Percentiles rank a stretch among this genome's conserved stretches.
phyloP scores from a whole-genome alignment of 2,329 filamentous ascomycete species.

The Chaetomiaceae sp. region DNA sequence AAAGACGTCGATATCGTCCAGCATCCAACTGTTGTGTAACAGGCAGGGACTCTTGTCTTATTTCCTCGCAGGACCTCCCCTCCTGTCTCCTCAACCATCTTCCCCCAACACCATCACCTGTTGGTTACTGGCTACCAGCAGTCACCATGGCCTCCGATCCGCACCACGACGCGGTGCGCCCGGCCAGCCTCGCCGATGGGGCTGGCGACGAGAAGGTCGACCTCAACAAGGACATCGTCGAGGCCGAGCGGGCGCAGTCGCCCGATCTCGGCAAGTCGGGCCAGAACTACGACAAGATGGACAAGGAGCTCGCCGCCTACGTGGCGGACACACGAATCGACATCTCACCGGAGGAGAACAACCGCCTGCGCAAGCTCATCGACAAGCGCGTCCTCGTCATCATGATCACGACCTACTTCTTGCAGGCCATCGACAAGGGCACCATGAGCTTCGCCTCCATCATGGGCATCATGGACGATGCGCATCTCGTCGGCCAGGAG shows the following conservation, averaged over 20 bases:
- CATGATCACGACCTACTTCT: constrained; percentile 71
- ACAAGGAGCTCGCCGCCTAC: constrained; percentile 69
- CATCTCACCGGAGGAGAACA: constrained; percentile 57
- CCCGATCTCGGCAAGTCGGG: constrained; percentile 43
- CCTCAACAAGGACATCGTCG: constrained; percentile 4
- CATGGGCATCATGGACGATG: constrained; percentile 55
- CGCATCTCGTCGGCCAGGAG: constrained; percentile 38
- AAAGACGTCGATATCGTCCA: not conserved
- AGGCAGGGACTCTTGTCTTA: not conserved
- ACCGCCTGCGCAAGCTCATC: constrained; percentile 58
- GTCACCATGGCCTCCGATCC: not conserved
- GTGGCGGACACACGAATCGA: constrained; percentile 51
- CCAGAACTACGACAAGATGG: constrained; percentile 50
- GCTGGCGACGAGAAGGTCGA: not conserved
- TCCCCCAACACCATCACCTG: not conserved
- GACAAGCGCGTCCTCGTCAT: constrained; percentile 63
- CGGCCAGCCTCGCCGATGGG: not conserved
- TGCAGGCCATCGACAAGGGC: constrained; percentile 66
- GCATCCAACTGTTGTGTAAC: not conserved
- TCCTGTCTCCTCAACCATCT: not conserved
- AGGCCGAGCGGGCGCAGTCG: constrained; percentile 8
- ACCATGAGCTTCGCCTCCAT: constrained; percentile 62
- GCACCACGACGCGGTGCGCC: not conserved
- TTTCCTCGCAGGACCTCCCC: not conserved
- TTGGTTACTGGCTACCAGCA: too few species aligned